These are phyloP conservation scores for Blastocystis sp. DNA, from an alignment of 352 stramenopile genomes.

Conservation along the genomic window DNA sequence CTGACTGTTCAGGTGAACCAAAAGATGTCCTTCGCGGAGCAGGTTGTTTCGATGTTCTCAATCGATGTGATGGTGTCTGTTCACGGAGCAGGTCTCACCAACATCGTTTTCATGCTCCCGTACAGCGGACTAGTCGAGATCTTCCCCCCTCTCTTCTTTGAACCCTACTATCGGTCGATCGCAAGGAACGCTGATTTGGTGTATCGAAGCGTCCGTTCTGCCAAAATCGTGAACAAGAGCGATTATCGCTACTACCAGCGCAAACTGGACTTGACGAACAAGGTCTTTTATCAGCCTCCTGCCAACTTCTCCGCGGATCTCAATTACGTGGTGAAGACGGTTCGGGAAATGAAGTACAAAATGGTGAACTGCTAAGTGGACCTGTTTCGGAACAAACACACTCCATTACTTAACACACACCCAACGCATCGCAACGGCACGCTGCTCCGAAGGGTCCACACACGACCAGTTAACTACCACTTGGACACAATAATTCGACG, in stretches of 20 bases:
- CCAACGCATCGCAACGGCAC: conserved; percentile 25
- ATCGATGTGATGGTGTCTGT: conserved; percentile 40
- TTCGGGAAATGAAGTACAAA: conserved; percentile 39
- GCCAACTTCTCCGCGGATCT: not conserved
- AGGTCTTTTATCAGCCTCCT: conserved; percentile 47
- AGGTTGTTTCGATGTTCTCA: conserved; percentile 45
- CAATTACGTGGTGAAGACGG: not conserved
- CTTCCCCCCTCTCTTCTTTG: conserved; percentile 30
- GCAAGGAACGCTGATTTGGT: not conserved
- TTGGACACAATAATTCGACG: conserved; percentile 4
- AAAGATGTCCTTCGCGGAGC: conserved; percentile 46
- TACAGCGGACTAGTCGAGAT: conserved; percentile 17
- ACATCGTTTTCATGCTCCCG: conserved; percentile 30
- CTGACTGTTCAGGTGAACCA: conserved; percentile 42
- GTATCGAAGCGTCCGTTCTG: not conserved
- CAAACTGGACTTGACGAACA: conserved; percentile 47
- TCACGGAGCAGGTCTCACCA: conserved; percentile 26
- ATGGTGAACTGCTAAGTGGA: not conserved
- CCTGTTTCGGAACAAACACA: not conserved
- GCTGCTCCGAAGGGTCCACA: not conserved
- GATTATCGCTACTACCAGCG: not conserved
- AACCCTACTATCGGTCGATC: conserved; percentile 32
- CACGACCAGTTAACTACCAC: conserved; percentile 26
- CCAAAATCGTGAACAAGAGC: conserved; percentile 18
- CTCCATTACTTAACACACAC: conserved; percentile 28